These are phyloP conservation scores for Penicillium sp. DNA, from an alignment of 2,329 filamentous ascomycete genomes.

Conservation along the genomic window DNA sequence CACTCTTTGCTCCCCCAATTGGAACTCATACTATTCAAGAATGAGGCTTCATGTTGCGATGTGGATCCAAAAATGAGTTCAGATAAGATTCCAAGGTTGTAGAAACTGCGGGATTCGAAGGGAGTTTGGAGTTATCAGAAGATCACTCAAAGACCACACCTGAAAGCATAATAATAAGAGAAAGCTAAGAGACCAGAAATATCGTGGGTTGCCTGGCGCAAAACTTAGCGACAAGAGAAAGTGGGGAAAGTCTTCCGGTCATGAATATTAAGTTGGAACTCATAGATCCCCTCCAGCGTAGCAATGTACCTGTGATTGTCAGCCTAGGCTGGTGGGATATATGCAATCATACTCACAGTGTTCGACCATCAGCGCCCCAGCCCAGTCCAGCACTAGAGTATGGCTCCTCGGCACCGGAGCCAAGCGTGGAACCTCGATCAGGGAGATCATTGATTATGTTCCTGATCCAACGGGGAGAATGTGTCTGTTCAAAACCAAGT, in stretches of 20 bases:
- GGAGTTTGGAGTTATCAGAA: not conserved
- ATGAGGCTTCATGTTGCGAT: not conserved
- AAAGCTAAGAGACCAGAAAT: not conserved
- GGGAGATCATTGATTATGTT: conserved; percentile 39
- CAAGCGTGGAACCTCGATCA: conserved; percentile 33
- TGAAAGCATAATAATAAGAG: not conserved
- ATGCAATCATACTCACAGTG: conserved; percentile 41
- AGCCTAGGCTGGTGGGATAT: not conserved
- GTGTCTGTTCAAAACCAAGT: conserved; percentile 36
- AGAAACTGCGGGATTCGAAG: not conserved
- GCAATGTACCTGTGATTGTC: conserved; percentile 45
- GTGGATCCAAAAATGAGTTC: not conserved
- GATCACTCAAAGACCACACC: not conserved
- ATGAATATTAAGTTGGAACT: conserved; percentile 49
- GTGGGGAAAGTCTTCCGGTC: conserved; percentile 52
- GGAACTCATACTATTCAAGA: not conserved
- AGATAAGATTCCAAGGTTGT: not conserved
- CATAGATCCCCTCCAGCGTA: conserved; percentile 52
- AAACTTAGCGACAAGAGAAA: conserved; percentile 43
- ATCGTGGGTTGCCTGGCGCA: not conserved
- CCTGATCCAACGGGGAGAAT: conserved; percentile 42
- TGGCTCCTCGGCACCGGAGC: conserved; percentile 38
- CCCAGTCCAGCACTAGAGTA: conserved; percentile 51
- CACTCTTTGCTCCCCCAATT: not conserved
- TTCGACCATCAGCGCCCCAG: conserved; percentile 50